Evolutionary conservation across 768 basidiomycete genomes (phyloP), one percentile per base, ranked within the genome.

Genomic region (Pisolithus microcarpus): DNA sequence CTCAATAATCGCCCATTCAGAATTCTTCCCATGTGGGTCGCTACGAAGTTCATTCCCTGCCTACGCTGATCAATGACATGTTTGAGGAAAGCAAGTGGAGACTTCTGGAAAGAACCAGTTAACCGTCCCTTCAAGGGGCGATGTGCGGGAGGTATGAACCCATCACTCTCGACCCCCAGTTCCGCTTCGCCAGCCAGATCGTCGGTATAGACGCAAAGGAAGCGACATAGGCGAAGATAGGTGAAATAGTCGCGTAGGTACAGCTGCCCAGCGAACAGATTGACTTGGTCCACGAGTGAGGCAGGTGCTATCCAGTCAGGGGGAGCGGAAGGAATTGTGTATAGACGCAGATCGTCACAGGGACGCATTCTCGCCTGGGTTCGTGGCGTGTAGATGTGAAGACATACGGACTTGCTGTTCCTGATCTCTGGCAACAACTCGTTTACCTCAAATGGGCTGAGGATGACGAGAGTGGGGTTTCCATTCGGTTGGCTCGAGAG

Each of bases 391-490:
- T 34, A 34, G 9, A 34, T 18, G 63, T 69, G 50, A 78, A 73
- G 0, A 60, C 19, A 75, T 61, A 34, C 31, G 11, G 10, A 34
- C 2, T 11, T 5, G 31, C 31, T 34, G 31, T 13, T 10, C 10
- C 31, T 34, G 31, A 34, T 34, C 4, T 34, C 31, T 34, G 31
- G 31, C 11, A 34, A 34, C 10, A 34, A 34, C 38, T 47, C 50
- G 38, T 76, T 62, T 38, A 58, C 71, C 58, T 78, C 75, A 50
- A 38, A 61, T 8, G 71, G 70, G 59, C 77, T 79, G 56, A 76
- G 44, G 11, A 72, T 52, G 24, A 78, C 63, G 8, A 76, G 58
- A 2, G 43, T 47, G 1, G 48, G 45, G 18, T 45, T 6, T 9
- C 11, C 5, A 15, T 24, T 38, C 6, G 11, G 23, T 21, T 51